phyloP scores from a whole-genome alignment of 148 eudicot genomes.

The Rhododendron ferrugineum region DNA sequence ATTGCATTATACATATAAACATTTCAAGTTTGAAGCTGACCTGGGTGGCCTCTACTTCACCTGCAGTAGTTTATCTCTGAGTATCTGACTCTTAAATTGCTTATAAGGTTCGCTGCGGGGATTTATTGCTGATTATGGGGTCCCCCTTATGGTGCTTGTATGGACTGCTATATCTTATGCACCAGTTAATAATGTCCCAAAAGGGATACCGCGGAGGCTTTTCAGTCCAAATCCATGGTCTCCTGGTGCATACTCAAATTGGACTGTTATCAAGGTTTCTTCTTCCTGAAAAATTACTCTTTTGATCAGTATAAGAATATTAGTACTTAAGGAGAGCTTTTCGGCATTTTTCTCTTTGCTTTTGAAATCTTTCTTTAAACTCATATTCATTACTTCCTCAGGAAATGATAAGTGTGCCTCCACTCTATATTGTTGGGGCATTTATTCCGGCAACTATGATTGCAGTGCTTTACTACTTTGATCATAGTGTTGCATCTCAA shows the following conservation, averaged over 20 bases:
- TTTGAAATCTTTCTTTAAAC: background rate
- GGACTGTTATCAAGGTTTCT: conserved; percentile 93
- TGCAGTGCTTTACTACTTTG: conserved; percentile 96
- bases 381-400: conserved; percentile 12
- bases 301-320: background rate
- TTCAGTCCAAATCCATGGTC: conserved; percentile 99
- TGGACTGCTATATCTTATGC: conserved; percentile 95
- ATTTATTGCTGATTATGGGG: conserved; percentile 91
- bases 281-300: background rate
- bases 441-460: conserved; percentile 99
- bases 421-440: conserved; percentile 78
- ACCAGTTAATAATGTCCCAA: conserved; percentile 74
- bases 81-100: conserved; percentile 12
- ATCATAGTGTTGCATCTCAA: conserved; percentile 99
- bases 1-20: background rate
- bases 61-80: background rate
- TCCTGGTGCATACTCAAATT: conserved; percentile 88
- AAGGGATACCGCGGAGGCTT: conserved; percentile 89
- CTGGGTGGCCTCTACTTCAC: background rate
- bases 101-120: conserved; percentile 82
- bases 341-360: background rate
- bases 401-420: conserved; percentile 95
- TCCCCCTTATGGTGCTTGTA: conserved; percentile 89
- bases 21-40: background rate
- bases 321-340: background rate